Evolutionary conservation across 768 basidiomycete genomes (phyloP), one percentile per base, ranked within the genome.

Genomic region (Tricholoma bakamatsutake): DNA sequence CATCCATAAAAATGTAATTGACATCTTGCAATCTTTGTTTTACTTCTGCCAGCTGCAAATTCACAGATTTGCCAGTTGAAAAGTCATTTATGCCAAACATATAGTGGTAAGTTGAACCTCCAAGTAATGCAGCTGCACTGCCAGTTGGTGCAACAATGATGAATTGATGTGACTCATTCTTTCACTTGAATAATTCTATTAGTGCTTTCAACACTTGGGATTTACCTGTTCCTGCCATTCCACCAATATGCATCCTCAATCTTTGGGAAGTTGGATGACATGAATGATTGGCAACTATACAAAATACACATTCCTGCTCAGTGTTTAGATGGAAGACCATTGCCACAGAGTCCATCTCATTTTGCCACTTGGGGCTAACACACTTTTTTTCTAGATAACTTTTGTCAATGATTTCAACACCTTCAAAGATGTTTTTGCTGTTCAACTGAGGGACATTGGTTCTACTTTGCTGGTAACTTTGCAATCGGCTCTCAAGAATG

Each of bases 1-100:
- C 74, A 65, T 77, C 72, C 9, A 75, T 50, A 37, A 77, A 74
- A 0, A 77, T 55, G 61, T 73, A 72, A 5, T 72, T 63, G 4
- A 73, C 66, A 10, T 35, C 50, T 15, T 37, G 21, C 13, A 35
- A 39, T 33, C 49, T 51, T 11, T 34, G 24, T 24, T 12, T 51
- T 64, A 61, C 24, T 57, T 21, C 4, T 66, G 57, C 17, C 57
- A 39, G 21, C 5, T 51, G 48, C 9, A 42, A 11, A n/a, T 24
- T 48, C 8, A 39, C 52, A 10, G 40, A 24, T 24, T 63, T 53
- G 9, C 47, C 45, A 33, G 58, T 10, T 27, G 45, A 27, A 43
- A 58, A 11, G 21, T 52, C 42, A 57, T 4, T 24, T 9, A 18
- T 45, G 30, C 47, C 54, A 62, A 62, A 53, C 46, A 57, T 45